Conservation (phyloP, 768 basidiomycete genomes). For the Leccinellum rugosiceps region DNA sequence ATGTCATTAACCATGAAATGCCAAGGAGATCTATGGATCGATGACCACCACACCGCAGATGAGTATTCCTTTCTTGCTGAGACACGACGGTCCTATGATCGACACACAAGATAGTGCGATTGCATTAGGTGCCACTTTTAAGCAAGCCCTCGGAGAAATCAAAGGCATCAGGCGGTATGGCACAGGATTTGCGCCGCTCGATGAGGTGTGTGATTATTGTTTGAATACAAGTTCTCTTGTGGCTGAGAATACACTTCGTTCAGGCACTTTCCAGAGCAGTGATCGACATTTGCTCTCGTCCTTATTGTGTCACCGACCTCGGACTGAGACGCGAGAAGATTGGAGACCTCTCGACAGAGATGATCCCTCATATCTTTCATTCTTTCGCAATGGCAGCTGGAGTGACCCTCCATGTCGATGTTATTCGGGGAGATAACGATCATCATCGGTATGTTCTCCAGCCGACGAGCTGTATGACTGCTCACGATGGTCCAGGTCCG, state of each 20-base stretch:
- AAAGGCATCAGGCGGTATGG: slow-evolving; percentile 94
- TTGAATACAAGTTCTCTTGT: neutral
- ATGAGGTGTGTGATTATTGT: slow-evolving; percentile 63
- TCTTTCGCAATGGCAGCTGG: slow-evolving; percentile 98
- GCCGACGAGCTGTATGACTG: neutral
- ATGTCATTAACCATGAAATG: slow-evolving; percentile 90
- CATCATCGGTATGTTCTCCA: slow-evolving; percentile 77
- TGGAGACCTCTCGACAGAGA: slow-evolving; percentile 94
- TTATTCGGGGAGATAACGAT: slow-evolving; percentile 92
- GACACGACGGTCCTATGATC: slow-evolving; percentile 12
- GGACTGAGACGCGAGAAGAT: slow-evolving; percentile 87
- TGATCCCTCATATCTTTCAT: slow-evolving; percentile 97
- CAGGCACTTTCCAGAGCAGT: slow-evolving; percentile 95
- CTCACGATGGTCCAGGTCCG: slow-evolving; percentile 54
- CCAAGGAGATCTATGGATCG: slow-evolving; percentile 94
- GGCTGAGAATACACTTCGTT: slow-evolving; percentile 1
- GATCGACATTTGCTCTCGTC: slow-evolving; percentile 96
- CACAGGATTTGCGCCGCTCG: slow-evolving; percentile 93
- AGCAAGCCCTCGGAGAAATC: slow-evolving; percentile 90
- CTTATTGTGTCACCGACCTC: slow-evolving; percentile 91
- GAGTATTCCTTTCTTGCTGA: slow-evolving; percentile 41
- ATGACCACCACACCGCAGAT: slow-evolving; percentile 99
- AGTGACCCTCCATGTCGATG: slow-evolving; percentile 91
- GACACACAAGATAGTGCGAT: slow-evolving; percentile 81
- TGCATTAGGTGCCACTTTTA: slow-evolving; percentile 87